Evolutionary conservation across 768 basidiomycete genomes (phyloP).

Genomic region (Grammothele lineata): DNA sequence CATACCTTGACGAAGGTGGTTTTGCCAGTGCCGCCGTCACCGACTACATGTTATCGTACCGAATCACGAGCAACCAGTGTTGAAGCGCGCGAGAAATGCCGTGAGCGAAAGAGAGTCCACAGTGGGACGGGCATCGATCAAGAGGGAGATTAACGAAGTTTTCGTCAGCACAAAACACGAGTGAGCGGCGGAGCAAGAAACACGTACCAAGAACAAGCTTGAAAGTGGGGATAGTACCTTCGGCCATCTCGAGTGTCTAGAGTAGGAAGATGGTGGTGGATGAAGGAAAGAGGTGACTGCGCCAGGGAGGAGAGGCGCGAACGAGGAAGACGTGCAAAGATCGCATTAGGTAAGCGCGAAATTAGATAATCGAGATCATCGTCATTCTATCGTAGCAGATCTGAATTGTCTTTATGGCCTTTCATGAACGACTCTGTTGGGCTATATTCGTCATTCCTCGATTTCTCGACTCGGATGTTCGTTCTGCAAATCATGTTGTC

Average conservation of each 20-base stretch:
- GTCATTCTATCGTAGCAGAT: not conserved
- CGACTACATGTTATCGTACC: constrained; percentile 49
- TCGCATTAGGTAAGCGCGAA: constrained; percentile 16
- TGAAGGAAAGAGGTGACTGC: constrained; percentile 17
- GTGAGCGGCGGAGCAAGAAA: not conserved
- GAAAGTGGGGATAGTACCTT: constrained; percentile 73
- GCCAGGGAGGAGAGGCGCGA: constrained; percentile 17
- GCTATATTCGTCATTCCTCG: too few relatives aligned
- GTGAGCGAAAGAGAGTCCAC: too few relatives aligned
- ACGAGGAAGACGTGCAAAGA: constrained; percentile 16
- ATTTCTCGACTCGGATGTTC: too few relatives aligned
- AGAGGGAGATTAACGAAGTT: constrained; percentile 28
- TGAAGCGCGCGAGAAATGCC: too few relatives aligned
- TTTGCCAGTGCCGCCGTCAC: constrained; percentile 96
- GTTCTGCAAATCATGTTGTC: too few relatives aligned
- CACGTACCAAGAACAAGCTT: constrained; percentile 95
- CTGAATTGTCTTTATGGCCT: too few relatives aligned
- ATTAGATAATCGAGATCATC: constrained; percentile 20
- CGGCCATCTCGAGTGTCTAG: constrained; percentile 39
- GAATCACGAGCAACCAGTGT: constrained; percentile 10
- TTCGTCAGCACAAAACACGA: constrained; percentile 12
- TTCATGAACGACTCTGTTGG: too few relatives aligned
- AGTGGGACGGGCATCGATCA: constrained; percentile 48
- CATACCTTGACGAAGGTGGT: constrained; percentile 96
- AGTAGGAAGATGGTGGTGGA: constrained; percentile 35